A percentile compares a stretch with the other conserved stretches of the same genome.
Evolutionary conservation across 2,329 filamentous ascomycete species (phyloP).

Genomic region (Corynespora cassiicola): DNA sequence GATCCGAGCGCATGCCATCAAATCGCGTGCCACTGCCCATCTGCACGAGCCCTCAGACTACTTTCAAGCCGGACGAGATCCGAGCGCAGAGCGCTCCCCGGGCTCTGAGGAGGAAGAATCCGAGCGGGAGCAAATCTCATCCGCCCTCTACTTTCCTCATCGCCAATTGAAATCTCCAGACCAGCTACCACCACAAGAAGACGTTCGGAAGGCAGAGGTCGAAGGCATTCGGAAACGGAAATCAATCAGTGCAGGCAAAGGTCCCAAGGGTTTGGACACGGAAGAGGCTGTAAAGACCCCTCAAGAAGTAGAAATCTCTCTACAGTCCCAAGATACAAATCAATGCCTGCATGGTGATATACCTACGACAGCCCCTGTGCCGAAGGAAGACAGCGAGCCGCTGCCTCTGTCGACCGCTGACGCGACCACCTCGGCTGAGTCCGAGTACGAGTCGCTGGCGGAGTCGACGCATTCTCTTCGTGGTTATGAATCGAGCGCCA

Average conservation of each 20-base stretch:
- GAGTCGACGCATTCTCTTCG: conserved; percentile 51
- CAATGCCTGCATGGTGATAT: conserved; percentile 67
- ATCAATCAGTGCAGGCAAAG: conserved; percentile 34
- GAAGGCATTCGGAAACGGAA: conserved; percentile 30
- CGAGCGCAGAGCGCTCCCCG: conserved; percentile 30
- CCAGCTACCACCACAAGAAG: conserved; percentile 31
- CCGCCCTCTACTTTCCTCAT: conserved; percentile 81
- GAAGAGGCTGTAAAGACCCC: conserved; percentile 40
- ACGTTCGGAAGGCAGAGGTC: conserved; percentile 31
- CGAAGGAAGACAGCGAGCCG: conserved; percentile 50
- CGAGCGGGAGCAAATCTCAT: conserved; percentile 86
- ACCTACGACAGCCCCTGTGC: conserved; percentile 46
- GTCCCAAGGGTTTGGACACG: conserved; percentile 32
- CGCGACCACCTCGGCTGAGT: conserved; percentile 43
- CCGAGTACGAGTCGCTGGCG: conserved; percentile 49
- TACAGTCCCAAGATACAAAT: conserved; percentile 66
- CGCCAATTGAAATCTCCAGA: conserved; percentile 59
- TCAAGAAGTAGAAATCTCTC: conserved; percentile 67
- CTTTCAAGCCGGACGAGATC: conserved; percentile 29
- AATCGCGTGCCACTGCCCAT: conserved; percentile 21
- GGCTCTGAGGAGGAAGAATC: conserved; percentile 66
- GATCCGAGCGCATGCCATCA: conserved; percentile 28
- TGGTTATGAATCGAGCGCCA: conserved; percentile 61
- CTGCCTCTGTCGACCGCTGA: conserved; percentile 30
- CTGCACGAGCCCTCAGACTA: conserved; percentile 33